These are phyloP conservation scores for Colletotrichum acutatum DNA, from an alignment of 2,329 filamentous ascomycete species.

Conservation along the genomic window DNA sequence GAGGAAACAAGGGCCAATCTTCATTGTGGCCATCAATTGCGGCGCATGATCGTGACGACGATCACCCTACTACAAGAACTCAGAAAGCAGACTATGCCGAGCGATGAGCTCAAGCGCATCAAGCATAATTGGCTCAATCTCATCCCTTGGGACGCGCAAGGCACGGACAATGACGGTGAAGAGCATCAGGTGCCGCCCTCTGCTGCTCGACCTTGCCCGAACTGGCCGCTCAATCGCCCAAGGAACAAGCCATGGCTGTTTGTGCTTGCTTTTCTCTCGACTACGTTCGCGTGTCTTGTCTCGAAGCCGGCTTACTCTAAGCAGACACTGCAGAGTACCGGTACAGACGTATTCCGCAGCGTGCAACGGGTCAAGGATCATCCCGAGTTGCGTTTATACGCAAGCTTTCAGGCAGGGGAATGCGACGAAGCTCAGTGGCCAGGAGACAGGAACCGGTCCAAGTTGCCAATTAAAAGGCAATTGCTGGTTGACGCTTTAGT, in stretches of 20 bases:
- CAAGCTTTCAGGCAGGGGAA: background rate
- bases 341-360: background rate
- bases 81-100: background rate
- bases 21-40: background rate
- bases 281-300: background rate
- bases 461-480: background rate
- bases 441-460: background rate
- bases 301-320: background rate
- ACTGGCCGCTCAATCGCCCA: background rate
- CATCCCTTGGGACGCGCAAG: background rate
- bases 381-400: background rate
- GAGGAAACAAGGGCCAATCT: too few species aligned
- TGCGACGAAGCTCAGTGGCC: background rate
- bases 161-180: constrained; percentile 28
- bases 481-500: background rate
- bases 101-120: background rate
- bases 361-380: background rate
- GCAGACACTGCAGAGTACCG: too few species aligned
- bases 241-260: background rate
- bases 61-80: background rate
- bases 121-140: background rate
- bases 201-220: background rate
- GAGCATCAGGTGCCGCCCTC: constrained; percentile 1
- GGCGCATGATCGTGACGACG: background rate
- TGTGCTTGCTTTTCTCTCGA: constrained; percentile 6